Percentiles rank a stretch among this genome's conserved stretches.
Evolutionary conservation across 1,284 basidiomycete genomes (phyloP).

Genomic region (Ganoderma resinaceum): DNA sequence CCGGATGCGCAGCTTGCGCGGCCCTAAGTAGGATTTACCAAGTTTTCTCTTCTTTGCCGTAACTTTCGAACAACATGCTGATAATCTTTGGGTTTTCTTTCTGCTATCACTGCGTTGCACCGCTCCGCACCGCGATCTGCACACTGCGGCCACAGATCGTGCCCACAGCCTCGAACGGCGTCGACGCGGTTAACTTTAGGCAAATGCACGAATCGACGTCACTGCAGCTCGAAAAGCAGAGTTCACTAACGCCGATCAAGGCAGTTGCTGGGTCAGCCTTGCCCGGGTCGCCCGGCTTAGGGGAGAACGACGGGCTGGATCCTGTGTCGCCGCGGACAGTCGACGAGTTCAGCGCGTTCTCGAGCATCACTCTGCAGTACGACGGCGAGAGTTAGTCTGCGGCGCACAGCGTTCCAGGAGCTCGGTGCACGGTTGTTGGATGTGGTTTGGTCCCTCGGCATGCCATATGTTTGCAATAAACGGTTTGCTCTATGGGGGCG

Average conservation of each 20-base stretch:
- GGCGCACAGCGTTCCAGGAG: constrained; percentile 13
- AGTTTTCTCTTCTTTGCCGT: constrained; percentile 13
- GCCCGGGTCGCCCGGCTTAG: constrained; percentile 53
- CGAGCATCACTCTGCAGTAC: constrained; percentile 87
- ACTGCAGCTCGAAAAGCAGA: constrained; percentile 81
- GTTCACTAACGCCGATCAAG: constrained; percentile 38
- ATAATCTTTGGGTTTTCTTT: constrained; percentile 14
- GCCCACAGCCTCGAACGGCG: constrained; percentile 82
- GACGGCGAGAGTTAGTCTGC: constrained; percentile 63
- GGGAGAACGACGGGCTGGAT: constrained; percentile 59
- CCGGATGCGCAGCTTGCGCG: constrained; percentile 4
- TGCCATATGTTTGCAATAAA: constrained; percentile 7
- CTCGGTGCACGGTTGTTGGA: constrained; percentile 1
- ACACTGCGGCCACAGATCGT: constrained; percentile 65
- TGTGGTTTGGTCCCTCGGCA: constrained; percentile 7
- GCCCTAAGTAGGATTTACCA: background rate
- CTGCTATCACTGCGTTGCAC: constrained; percentile 7
- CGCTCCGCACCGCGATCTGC: constrained; percentile 15
- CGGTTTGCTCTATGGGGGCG: background rate
- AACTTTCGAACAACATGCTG: constrained; percentile 20
- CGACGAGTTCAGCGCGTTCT: constrained; percentile 84
- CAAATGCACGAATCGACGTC: constrained; percentile 90
- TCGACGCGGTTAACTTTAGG: constrained; percentile 92
- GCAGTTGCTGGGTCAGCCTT: constrained; percentile 45
- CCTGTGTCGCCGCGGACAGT: constrained; percentile 39